Evolutionary conservation across 176 grass and related monocot genomes (phyloP).

Genomic region (Eremochloa ophiuroides): DNA sequence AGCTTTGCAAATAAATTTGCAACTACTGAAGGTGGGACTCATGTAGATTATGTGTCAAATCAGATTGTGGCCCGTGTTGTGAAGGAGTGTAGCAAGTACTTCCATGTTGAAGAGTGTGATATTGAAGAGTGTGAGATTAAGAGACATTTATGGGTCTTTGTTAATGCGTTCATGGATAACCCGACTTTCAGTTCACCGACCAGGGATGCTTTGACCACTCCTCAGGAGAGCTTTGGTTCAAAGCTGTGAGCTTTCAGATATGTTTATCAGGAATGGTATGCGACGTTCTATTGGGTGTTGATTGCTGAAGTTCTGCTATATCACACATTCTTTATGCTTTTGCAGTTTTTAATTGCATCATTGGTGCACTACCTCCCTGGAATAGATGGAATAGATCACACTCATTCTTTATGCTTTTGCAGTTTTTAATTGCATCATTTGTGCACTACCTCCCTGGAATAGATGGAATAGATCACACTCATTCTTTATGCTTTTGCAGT

Average conservation of each 20-base stretch:
- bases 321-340: too few relatives aligned
- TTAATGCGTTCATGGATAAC: conserved; percentile 52
- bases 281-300: background rate
- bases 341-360: too few relatives aligned
- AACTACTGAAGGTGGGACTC: conserved; percentile 72
- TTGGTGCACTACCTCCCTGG: too few relatives aligned
- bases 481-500: background rate
- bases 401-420: too few relatives aligned
- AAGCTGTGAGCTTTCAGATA: conserved; percentile 55
- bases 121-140: conserved; percentile 60
- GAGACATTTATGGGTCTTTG: conserved; percentile 78
- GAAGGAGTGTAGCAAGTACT: conserved; percentile 49
- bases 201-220: conserved; percentile 82
- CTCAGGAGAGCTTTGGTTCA: conserved; percentile 71
- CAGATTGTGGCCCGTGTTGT: conserved; percentile 57
- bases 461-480: too few relatives aligned
- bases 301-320: too few relatives aligned
- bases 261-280: conserved; percentile 68
- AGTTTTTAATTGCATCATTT: too few relatives aligned
- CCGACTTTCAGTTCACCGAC: conserved; percentile 88
- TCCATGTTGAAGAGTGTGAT: conserved; percentile 50
- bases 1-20: conserved; percentile 86
- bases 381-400: too few relatives aligned
- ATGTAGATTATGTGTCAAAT: conserved; percentile 73
- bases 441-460: too few relatives aligned